phyloP scores from a whole-genome alignment of 179 eudicot species.

The Dionaea muscipula region DNA sequence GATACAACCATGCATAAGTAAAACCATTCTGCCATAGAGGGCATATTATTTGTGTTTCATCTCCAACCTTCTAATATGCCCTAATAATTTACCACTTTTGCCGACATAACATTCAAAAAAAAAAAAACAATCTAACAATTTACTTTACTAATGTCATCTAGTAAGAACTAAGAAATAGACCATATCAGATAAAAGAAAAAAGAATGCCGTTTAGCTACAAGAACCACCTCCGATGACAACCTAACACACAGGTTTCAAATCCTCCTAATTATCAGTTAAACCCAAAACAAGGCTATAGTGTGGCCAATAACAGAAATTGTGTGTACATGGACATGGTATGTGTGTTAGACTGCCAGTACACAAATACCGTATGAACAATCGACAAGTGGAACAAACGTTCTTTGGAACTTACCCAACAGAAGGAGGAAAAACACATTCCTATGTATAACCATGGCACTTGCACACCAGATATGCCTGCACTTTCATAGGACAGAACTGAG shows the following conservation, averaged over 20 bases:
- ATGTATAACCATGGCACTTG: constrained; percentile 94
- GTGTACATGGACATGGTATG: neutral
- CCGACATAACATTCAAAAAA: too few species aligned
- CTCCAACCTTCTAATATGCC: too few species aligned
- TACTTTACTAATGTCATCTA: too few species aligned
- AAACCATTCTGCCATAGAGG: too few species aligned
- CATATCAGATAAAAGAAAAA: too few species aligned
- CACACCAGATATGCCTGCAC: constrained; percentile 88
- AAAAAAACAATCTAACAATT: too few species aligned
- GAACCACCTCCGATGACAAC: too few species aligned
- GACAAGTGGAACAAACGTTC: neutral
- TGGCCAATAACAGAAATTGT: neutral
- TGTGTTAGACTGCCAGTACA: neutral
- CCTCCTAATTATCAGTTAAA: neutral
- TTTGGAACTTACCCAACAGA: constrained; percentile 83
- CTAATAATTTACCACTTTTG: too few species aligned
- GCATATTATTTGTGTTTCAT: too few species aligned
- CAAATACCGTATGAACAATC: neutral
- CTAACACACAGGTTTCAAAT: neutral
- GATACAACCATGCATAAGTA: too few species aligned
- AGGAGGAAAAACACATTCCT: constrained; percentile 99
- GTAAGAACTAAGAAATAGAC: too few species aligned
- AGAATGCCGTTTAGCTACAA: too few species aligned
- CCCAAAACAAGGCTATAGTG: neutral
- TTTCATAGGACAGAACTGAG: constrained; percentile 83